Conservation (phyloP, 257 asterid genomes). For the Asclepias syriaca region DNA sequence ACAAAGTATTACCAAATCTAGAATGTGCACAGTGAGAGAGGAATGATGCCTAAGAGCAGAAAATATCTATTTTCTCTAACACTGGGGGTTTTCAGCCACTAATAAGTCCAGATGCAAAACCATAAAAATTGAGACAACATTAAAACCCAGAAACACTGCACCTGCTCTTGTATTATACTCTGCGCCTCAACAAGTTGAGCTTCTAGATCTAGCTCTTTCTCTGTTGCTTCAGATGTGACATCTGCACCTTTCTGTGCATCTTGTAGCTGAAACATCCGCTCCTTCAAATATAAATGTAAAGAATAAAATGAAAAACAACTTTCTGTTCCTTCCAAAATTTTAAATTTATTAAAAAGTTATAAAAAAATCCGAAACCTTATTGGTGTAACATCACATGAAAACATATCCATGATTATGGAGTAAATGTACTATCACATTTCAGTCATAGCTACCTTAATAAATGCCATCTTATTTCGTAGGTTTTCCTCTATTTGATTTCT, state of each 20-base stretch:
- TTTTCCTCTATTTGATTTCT: slow-evolving; percentile 93
- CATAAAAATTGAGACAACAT: not conserved
- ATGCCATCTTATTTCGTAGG: slow-evolving; percentile 72
- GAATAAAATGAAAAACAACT: not conserved
- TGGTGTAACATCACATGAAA: not conserved
- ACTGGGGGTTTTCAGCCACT: not conserved
- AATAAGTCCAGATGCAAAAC: not conserved
- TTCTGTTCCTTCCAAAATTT: too few relatives aligned
- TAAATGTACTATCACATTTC: not conserved
- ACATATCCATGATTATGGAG: not conserved
- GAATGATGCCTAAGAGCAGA: not conserved
- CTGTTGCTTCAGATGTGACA: slow-evolving; percentile 80
- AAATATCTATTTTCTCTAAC: not conserved
- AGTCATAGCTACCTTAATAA: slow-evolving; percentile 56
- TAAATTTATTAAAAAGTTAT: not conserved
- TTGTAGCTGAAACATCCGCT: slow-evolving; percentile 91
- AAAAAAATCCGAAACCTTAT: not conserved
- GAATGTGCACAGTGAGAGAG: not conserved
- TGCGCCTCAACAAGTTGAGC: slow-evolving; percentile 99
- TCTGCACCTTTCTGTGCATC: slow-evolving; percentile 85
- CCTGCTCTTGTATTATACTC: slow-evolving; percentile 99
- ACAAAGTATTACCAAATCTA: not conserved
- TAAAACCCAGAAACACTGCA: slow-evolving; percentile 14
- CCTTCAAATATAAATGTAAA: slow-evolving; percentile 44
- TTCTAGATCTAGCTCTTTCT: slow-evolving; percentile 98